Conservation (phyloP, 2,329 filamentous ascomycete genomes). For the Epichloe festucae region DNA sequence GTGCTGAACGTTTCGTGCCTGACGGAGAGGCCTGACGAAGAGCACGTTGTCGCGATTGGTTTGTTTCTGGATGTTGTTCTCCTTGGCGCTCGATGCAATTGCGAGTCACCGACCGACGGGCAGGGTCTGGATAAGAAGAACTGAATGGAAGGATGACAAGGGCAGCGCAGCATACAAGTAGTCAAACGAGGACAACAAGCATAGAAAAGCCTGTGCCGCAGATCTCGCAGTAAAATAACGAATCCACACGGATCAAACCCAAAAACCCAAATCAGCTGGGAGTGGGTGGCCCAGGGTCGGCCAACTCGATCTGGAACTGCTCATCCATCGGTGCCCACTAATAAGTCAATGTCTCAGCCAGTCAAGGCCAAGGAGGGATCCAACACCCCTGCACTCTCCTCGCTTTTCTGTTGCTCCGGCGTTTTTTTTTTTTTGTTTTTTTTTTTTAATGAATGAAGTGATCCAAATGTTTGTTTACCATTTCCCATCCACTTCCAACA, state of each 20-base stretch:
- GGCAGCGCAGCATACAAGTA: background rate
- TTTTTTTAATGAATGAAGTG: background rate
- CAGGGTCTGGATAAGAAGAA: background rate
- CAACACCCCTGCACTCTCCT: background rate
- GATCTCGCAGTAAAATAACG: background rate
- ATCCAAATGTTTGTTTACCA: background rate
- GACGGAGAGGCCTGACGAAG: background rate
- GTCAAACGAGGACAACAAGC: background rate
- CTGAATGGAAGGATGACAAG: background rate
- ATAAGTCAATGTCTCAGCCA: conserved; percentile 19
- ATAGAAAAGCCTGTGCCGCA: background rate
- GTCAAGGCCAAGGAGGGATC: background rate
- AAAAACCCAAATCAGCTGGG: conserved; percentile 1
- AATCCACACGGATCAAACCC: background rate
- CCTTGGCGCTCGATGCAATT: background rate
- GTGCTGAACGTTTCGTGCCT: background rate
- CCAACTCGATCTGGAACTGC: no score
- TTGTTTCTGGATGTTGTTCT: background rate
- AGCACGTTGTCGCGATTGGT: background rate
- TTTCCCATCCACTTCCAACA: background rate
- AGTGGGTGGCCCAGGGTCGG: no score
- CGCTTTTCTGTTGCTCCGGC: background rate
- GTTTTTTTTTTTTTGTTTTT: background rate
- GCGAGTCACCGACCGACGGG: background rate
- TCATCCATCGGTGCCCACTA: conserved; percentile 6